Base-by-base conservation (phyloP, 1,284 basidiomycete species). In the Macrocybe sp. region DNA sequence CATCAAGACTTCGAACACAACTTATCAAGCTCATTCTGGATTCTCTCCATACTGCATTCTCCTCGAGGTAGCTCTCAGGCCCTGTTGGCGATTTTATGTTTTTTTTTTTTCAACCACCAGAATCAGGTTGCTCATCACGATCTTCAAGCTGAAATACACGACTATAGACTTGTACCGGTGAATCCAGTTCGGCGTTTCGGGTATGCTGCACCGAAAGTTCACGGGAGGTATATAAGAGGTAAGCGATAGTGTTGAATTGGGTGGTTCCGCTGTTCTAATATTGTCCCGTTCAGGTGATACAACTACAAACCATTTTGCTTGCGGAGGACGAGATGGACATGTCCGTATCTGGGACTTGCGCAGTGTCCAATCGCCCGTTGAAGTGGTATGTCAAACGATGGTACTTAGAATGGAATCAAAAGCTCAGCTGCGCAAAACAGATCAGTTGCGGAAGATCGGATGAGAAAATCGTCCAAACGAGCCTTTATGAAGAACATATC, bases 321-420 rank as follows among this genome's bases (percentile, higher is more conserved):
- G 69, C 44, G 75, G 77, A 11, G 70, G 70, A 54, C 65, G 57
- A 39, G 65, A 66, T 43, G 76, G 76, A 11, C 50, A 32, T 28
- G 62, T 78, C 36, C 70, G 67, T 31, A 36, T 77, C 4, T 79
- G 77, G 76, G 76, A 79, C 56, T 50, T 76, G 37, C 70, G 76
- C 30, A 71, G 70, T 29, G 42, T 59, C 11, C 58, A 60, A n/a
- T 53, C 54, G 7, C 50, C 59, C 28, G 38, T 64, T 35, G 44
- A 57, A 31, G 55, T 55, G 48, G 71, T 75, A 38, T 49, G 64
- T 46, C 16, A 42, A 36, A 30, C 39, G 12, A 32, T 37, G 14
- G 37, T 30, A 6, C 7, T 11, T 38, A 34, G 34, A 2, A 22
- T 41, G n/a, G 12, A 22, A 22, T 22, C 22, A 22, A 4, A 22